Evolutionary conservation across 176 grass and related monocot species (phyloP), one percentile per base, ranked within the genome.

Genomic region (Triticum timopheevii): DNA sequence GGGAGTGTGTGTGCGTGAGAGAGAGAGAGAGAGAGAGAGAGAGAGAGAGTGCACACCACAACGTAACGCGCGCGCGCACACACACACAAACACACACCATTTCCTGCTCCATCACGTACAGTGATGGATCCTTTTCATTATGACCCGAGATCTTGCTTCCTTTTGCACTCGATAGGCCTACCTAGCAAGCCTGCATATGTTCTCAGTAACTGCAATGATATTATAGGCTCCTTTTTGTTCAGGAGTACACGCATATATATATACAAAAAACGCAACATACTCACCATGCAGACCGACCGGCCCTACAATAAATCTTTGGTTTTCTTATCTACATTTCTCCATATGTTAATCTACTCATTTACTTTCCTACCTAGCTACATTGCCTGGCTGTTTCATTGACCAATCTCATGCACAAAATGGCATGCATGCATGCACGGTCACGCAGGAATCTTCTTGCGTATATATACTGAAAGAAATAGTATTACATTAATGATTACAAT

Each of bases 111-210:
- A 82, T 92, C 85, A 87, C 74, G 74, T 77, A 77, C 84, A 77
- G 85, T 78, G 45, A 88, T 94, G 87, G 94, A 96, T 96, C 78
- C 86, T 83, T 90, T 87, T 86, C 94, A 96, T 96, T 83, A 96
- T 96, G 87, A 86, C 77, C 47, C 54, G 84, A 80, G 91, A 96
- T 96, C 90, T 88, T 88, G 91, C 76, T 87, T 90, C 89, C 74
- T 75, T 90, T 87, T 81, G 84, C 89, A 93, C 89, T 96, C 87
- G 78, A 93, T 91, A 87, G 89, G 44, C 85, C 86, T 93, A 58
- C 44, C 91, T 91, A 65, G 75, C 85, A 88, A 91, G 90, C 93
- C 88, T 90, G 90, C 88, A 86, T 85, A 84, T 92, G 85, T 78
- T 85, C 82, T 86, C 93, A 87, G 93, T 76, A 81, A 75, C 81